Conservation (phyloP, 805 yeast species). For the Saccharomycopsis schoenii region DNA sequence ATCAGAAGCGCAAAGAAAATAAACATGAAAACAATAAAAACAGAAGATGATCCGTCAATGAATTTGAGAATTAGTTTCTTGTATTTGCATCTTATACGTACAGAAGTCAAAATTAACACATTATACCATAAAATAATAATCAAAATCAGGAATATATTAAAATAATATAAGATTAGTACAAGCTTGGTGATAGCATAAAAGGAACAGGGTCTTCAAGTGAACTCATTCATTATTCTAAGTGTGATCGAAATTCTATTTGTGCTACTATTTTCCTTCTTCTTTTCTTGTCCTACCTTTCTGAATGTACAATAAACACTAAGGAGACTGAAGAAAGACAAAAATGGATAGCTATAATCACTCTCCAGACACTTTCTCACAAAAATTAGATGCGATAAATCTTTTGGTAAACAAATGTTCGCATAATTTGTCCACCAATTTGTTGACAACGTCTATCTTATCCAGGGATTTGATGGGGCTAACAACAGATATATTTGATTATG, state of each 20-base stretch:
- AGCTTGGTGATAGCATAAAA: too few relatives aligned
- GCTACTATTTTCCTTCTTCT: neutral
- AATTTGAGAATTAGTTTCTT: too few relatives aligned
- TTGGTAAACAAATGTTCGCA: constrained; percentile 7
- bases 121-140: too few relatives aligned
- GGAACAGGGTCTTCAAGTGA: too few relatives aligned
- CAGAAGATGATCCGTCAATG: neutral
- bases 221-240: neutral
- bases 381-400: constrained; percentile 8
- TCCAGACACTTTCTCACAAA: neutral
- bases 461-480: constrained; percentile 15
- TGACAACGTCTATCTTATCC: constrained; percentile 12
- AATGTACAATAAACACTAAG: neutral
- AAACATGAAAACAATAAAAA: neutral
- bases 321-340: neutral
- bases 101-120: too few relatives aligned
- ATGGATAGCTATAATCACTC: neutral
- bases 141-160: too few relatives aligned
- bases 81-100: too few relatives aligned
- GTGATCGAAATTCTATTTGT: neutral
- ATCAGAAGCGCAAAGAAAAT: neutral
- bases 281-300: neutral
- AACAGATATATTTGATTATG: constrained; percentile 17
- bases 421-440: constrained; percentile 7
- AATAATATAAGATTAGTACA: too few relatives aligned